These are phyloP conservation scores for Pseudocercospora vitis DNA, from an alignment of 2,329 filamentous ascomycete genomes.

Conservation along the genomic window DNA sequence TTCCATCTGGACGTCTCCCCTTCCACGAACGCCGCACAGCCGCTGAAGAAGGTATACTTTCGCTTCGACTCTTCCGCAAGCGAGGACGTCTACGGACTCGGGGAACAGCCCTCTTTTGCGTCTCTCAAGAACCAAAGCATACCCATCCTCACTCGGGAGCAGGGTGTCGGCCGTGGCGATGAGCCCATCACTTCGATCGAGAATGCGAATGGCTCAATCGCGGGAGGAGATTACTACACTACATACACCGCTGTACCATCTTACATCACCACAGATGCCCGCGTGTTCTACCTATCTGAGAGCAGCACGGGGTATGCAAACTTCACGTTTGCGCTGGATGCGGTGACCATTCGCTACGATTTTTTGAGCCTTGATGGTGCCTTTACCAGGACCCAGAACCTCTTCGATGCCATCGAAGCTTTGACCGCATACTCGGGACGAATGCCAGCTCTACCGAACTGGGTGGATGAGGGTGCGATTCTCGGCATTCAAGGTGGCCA, in stretches of 20 bases:
- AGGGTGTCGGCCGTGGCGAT: conserved; percentile 35
- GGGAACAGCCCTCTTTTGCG: conserved; percentile 31
- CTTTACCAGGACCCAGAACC: conserved; percentile 25
- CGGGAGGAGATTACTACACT: conserved; percentile 38
- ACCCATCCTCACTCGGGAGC: conserved; percentile 34
- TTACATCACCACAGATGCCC: conserved; percentile 37
- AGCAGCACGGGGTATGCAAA: conserved; percentile 38
- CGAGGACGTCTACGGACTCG: conserved; percentile 35
- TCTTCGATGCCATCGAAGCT: conserved; percentile 39
- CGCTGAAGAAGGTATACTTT: conserved; percentile 33
- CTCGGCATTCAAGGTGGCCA: conserved; percentile 43
- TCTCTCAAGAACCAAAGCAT: conserved; percentile 34
- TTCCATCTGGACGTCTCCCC: conserved; percentile 26
- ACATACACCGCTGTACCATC: conserved; percentile 39
- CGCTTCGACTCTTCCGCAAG: conserved; percentile 23
- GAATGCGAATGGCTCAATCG: conserved; percentile 31
- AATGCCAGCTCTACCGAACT: conserved; percentile 38
- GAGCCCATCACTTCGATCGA: conserved; percentile 30
- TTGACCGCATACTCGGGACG: conserved; percentile 39
- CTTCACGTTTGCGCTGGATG: conserved; percentile 35
- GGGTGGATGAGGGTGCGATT: conserved; percentile 38
- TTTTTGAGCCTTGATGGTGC: conserved; percentile 30
- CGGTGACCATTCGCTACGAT: conserved; percentile 30
- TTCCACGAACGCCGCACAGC: conserved; percentile 8
- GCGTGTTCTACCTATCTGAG: conserved; percentile 35